Evolutionary conservation across 2,329 filamentous ascomycete species (phyloP), one percentile per base, ranked within the genome.

Genomic region (Amauroascus niger): DNA sequence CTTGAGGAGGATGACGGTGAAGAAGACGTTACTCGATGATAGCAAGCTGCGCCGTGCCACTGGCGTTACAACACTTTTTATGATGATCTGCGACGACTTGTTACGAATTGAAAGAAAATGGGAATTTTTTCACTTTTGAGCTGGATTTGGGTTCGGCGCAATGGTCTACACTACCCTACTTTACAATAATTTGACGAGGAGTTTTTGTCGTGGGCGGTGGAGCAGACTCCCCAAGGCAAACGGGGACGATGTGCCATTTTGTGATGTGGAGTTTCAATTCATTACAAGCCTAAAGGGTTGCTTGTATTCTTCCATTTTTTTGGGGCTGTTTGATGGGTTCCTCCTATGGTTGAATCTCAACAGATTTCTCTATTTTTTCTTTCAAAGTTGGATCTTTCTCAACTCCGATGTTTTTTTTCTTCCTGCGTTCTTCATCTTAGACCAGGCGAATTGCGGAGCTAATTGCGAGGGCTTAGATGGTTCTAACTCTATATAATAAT

Each of bases 1-100:
- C 44, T 49, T 26, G 40, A 59, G 11, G 57, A 59, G 32, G 52
- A 53, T 28, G 53, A 56, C 33, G 52, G 41, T 14, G 52, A 49
- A 30, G 51, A 53, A 35, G 51, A 53, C 45, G 51, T 49, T 40
- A 33, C 44, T 11, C 51, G 51, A 9, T 53, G 39, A 48, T 30
- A 28, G 9, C 26, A 20, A 14, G 20, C 3, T n/a, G 9, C 16
- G 24, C 18, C 6, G 6, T 22, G 37, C 35, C 7, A n/a, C 18
- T 18, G 2, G 11, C 24, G 13, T 52, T 52, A 39, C 20, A 16
- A 37, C 33, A 37, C 32, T 32, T n/a, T n/a, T 41, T 16, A 41
- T 52, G 39, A 52, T 45, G 35, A 33, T 4, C 8, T n/a, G 13
- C 32, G 39, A 44, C 45, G 39, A 52, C 30, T 33, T 45, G 20